Evolutionary conservation across 208 protist species (phyloP), one percentile per base, ranked within the genome.

Genomic region (Angomonas desouzai): DNA sequence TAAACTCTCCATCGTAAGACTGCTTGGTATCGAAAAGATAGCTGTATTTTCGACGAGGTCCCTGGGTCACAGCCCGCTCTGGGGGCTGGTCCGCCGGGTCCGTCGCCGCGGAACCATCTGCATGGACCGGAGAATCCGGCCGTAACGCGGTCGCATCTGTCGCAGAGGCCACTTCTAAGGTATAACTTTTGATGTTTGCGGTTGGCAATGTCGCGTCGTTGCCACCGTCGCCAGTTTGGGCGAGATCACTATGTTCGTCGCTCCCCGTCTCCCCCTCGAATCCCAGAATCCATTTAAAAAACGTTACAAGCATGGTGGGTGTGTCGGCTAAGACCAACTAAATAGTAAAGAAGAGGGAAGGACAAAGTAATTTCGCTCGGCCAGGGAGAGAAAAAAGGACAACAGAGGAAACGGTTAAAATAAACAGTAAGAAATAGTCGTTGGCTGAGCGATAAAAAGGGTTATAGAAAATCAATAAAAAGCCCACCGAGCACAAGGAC

Each of bases 311-410:
- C 36, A 43, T 43, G 6, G 6, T 43, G 36, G 36, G 6, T 6
- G 6, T 18, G 9, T 18, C 9, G 13, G 36, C 36, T 43, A 43
- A 43, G 36, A 43, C 13, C 6, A 57, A 57, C 10, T 16, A 36
- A 16, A 28, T 45, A 20, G 55, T 3, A 68, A 18, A 49, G 30
- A 63, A 74, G 34, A 55, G 38, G 56, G 20, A 60, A 65, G 36
- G 48, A 64, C 53, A 70, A 22, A 66, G 61, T 22, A 64, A 64
- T 53, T 60, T 65, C 25, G 23, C 4, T 49, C 23, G n/a, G n/a
- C n/a, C n/a, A n/a, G n/a, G n/a, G n/a, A n/a, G n/a, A n/a, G n/a
- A n/a, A n/a, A n/a, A n/a, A n/a, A n/a, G n/a, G n/a, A n/a, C n/a
- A n/a, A n/a, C n/a, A n/a, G n/a, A n/a, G n/a, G n/a, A n/a, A n/a